Evolutionary conservation across 345 rosid genomes (phyloP).

Genomic region (Gossypium bickii): DNA sequence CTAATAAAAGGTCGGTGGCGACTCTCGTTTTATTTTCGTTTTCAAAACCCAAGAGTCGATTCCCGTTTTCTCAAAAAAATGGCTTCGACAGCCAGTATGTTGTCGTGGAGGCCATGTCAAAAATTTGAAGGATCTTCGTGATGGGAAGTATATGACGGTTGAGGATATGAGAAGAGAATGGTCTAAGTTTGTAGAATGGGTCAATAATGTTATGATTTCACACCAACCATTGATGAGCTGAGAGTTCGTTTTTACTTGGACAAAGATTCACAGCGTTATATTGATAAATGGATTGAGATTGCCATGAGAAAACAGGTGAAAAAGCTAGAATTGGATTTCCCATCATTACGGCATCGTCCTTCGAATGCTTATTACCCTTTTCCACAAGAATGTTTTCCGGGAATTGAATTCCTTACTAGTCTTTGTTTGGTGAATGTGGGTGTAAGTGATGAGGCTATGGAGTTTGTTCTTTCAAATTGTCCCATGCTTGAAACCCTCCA

Average conservation of each 20-base stretch:
- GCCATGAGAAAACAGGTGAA: neutral
- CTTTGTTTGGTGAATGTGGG: neutral
- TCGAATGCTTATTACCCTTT: neutral
- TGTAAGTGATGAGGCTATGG: neutral
- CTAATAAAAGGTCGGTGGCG: too few relatives aligned
- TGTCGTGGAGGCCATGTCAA: neutral
- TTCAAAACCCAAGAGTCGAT: too few relatives aligned
- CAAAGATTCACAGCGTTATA: neutral
- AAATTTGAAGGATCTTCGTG: neutral
- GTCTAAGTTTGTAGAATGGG: neutral
- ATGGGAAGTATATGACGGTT: neutral
- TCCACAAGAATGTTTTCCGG: neutral
- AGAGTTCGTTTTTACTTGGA: neutral
- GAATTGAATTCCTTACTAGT: neutral
- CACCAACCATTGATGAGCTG: neutral
- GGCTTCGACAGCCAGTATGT: neutral
- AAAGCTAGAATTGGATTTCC: neutral
- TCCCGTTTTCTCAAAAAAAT: too few relatives aligned
- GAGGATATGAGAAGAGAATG: neutral
- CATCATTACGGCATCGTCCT: neutral
- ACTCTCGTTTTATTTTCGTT: too few relatives aligned
- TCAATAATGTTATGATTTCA: neutral
- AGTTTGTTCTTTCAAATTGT: neutral
- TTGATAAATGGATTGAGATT: neutral
- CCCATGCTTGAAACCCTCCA: neutral